Percentiles rank a stretch among this genome's conserved stretches.
phyloP scores from a whole-genome alignment of 2,329 filamentous ascomycete species.

The Monosporascus sp. region DNA sequence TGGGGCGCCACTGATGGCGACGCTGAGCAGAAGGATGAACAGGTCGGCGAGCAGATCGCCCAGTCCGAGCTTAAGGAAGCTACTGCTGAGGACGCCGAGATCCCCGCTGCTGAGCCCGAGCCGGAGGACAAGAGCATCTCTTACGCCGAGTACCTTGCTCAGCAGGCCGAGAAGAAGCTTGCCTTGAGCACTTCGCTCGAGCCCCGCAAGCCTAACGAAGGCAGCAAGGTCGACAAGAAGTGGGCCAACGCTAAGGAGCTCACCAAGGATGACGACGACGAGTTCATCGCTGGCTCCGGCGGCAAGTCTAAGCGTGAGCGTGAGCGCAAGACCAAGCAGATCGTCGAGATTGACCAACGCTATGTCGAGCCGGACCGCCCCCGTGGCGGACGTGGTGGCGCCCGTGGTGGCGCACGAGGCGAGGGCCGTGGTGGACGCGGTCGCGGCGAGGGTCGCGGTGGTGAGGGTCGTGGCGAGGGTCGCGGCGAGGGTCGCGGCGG shows the following conservation, averaged over 20 bases:
- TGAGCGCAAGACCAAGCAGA: conserved; percentile 86
- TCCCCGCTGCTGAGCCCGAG: conserved; percentile 46
- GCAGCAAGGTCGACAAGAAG: conserved; percentile 82
- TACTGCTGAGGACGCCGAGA: conserved; percentile 40
- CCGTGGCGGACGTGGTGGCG: conserved; percentile 47
- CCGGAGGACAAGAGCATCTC: conserved; percentile 85
- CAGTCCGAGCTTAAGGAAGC: conserved; percentile 75
- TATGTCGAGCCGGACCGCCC: conserved; percentile 65
- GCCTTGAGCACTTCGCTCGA: conserved; percentile 59
- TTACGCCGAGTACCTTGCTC: conserved; percentile 80
- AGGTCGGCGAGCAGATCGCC: conserved; percentile 84
- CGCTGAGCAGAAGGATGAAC: conserved; percentile 85
- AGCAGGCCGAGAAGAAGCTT: conserved; percentile 67
- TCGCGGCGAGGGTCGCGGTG: conserved; percentile 41
- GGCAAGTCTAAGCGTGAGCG: conserved; percentile 82
- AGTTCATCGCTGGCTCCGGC: conserved; percentile 68
- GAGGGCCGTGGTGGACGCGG: conserved; percentile 41
- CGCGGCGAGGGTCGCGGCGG: conserved; percentile 41
- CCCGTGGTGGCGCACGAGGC: conserved; percentile 46
- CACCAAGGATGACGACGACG: conserved; percentile 60
- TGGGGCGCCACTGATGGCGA: conserved; percentile 82
- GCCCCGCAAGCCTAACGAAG: conserved; percentile 89
- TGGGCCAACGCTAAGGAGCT: conserved; percentile 79
- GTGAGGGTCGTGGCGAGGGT: conserved; percentile 41
- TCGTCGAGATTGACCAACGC: conserved; percentile 82